Conservation (phyloP, 208 protist species). For the Leishmania tropica region DNA sequence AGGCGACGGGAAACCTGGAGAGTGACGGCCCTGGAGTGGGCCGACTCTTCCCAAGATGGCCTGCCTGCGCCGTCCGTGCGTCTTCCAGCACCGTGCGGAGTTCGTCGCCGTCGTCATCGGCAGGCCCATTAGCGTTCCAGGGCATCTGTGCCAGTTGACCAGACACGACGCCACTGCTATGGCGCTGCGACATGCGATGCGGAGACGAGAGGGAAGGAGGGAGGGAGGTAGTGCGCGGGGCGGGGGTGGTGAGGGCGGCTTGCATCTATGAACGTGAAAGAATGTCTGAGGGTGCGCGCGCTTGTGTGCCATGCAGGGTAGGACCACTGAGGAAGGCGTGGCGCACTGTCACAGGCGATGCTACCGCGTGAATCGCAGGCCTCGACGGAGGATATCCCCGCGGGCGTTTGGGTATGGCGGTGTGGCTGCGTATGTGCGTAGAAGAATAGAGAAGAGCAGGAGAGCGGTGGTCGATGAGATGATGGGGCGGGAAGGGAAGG, state of each 20-base stretch:
- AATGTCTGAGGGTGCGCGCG: background rate
- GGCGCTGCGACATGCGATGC: background rate
- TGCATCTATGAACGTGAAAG: background rate
- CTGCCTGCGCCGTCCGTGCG: background rate
- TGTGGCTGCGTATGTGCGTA: background rate
- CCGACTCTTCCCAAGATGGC: background rate
- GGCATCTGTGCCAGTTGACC: background rate
- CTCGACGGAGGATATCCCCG: too few relatives aligned
- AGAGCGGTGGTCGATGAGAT: background rate
- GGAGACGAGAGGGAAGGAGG: background rate
- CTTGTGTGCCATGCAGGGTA: background rate
- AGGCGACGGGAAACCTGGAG: background rate
- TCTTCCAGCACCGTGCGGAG: conserved; percentile 1
- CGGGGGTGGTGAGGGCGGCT: background rate
- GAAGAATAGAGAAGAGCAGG: background rate
- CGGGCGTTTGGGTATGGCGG: background rate
- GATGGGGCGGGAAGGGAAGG: background rate
- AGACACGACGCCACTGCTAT: background rate
- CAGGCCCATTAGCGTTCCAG: background rate
- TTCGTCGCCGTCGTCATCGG: background rate
- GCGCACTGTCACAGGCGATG: background rate
- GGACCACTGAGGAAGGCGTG: background rate
- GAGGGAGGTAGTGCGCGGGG: background rate
- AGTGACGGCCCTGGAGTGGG: background rate
- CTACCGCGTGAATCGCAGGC: background rate